Base-by-base conservation (phyloP, 441 rosid species). In the Breynia disticha region DNA sequence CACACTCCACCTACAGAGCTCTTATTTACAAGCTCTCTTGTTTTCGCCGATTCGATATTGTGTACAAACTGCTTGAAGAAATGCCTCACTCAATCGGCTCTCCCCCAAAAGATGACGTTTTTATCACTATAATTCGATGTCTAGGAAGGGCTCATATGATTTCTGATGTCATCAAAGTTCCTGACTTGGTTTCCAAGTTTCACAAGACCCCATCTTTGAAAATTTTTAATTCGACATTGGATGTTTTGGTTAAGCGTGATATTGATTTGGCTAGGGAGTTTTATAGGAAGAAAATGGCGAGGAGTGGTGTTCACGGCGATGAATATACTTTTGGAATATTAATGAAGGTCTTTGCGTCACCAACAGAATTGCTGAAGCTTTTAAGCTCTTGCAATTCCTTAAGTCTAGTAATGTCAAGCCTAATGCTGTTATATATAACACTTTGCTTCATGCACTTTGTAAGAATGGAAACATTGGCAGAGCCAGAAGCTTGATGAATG, bases 261-360 rank as follows among this genome's bases (percentile, higher is more conserved):
- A 80, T 87, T 59, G 95, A 90, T 71, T 66, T 84, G 72, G 96
- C 96, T 16, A 79, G 85, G 65, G 68, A 52, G 67, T 90, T 87
- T 57, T 85, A 79, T 53, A 81, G 82, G 69, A 70, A 71, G 59
- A 79, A 79, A 71, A 87, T 85, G 98, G 79, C 82, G 86, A 69
- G 68, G 16, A 57, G 51, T 65, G 87, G 86, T 17, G 65, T 87
- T 21, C 67, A 70, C 14, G 90, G 95, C 62, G 97, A 90, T 72
- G 80, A 72, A 48, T 90, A 83, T 58, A 90, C 98, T 10, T 85
- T 70, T 14, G 98, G 87, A 50, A 90, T 90, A 56, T 67, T 90
- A 50, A 83, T 87, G 95, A 87, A 87, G 66, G 98, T 32, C 88
- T 87, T 73, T 87, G 95, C 72, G 75, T 75, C 52, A 90, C 98